Percentiles rank a stretch among this genome's conserved stretches.
These are phyloP conservation scores for Cryptococcus floricola DNA, from an alignment of 1,284 basidiomycete species.

Conservation along the genomic window DNA sequence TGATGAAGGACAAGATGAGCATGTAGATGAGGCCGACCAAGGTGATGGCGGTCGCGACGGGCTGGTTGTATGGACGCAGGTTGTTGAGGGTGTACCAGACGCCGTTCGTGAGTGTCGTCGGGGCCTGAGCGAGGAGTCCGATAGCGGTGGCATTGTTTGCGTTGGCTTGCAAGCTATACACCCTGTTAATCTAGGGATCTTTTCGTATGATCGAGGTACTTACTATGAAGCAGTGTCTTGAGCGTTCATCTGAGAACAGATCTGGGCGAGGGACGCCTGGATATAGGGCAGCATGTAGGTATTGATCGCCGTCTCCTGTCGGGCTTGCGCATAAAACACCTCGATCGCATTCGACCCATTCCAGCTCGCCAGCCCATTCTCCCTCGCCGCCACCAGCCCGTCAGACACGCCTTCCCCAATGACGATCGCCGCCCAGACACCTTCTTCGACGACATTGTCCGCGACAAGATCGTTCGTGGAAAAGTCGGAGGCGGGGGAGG, in stretches of 20 bases:
- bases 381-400: slow-evolving; percentile 25
- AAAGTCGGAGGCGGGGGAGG: slow-evolving; percentile 28
- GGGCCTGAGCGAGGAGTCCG: slow-evolving; percentile 56
- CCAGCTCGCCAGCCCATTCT: slow-evolving; percentile 36
- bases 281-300: slow-evolving; percentile 45
- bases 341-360: slow-evolving; percentile 29
- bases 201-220: slow-evolving; percentile 9
- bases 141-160: slow-evolving; percentile 51
- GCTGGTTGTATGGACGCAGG: slow-evolving; percentile 60
- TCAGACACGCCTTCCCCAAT: slow-evolving; percentile 36
- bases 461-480: slow-evolving; percentile 26
- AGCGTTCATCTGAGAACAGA: slow-evolving; percentile 26
- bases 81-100: slow-evolving; percentile 58
- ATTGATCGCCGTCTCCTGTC: slow-evolving; percentile 47
- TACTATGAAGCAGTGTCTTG: slow-evolving; percentile 31
- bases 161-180: slow-evolving; percentile 24
- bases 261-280: slow-evolving; percentile 25
- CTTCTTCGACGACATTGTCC: slow-evolving; percentile 40
- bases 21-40: slow-evolving; percentile 69
- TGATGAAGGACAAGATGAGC: slow-evolving; percentile 53
- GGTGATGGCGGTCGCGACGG: slow-evolving; percentile 66
- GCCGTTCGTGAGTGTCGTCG: slow-evolving; percentile 57
- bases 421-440: slow-evolving; percentile 43
- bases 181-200: neutral
- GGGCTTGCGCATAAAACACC: slow-evolving; percentile 45